These are phyloP conservation scores for Drosera spatulata DNA, from an alignment of 179 eudicot genomes.

Conservation along the genomic window DNA sequence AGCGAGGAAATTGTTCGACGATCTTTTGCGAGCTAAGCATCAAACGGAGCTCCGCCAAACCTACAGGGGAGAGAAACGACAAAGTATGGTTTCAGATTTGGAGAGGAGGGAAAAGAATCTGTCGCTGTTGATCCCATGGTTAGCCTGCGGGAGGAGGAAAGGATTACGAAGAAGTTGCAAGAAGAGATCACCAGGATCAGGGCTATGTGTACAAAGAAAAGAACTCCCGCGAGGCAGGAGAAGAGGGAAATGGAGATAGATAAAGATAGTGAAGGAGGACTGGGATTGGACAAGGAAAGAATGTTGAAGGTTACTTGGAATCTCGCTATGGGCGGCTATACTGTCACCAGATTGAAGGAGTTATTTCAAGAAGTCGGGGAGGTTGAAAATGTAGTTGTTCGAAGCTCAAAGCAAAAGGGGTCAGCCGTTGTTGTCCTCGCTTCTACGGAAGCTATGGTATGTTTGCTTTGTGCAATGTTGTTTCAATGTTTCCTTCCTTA, in stretches of 20 bases:
- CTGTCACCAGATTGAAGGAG: conserved; percentile 39
- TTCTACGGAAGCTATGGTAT: conserved; percentile 58
- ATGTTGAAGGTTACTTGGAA: conserved; percentile 85
- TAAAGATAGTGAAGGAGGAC: conserved; percentile 13
- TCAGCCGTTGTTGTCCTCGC: conserved; percentile 71
- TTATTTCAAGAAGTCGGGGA: conserved; percentile 52
- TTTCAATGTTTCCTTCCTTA: not conserved
- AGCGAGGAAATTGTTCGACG: conserved; percentile 60
- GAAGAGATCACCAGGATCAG: conserved; percentile 68
- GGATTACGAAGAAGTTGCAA: conserved; percentile 40
- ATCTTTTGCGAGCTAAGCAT: conserved; percentile 48
- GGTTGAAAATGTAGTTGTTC: conserved; percentile 81
- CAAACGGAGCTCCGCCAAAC: conserved; percentile 42
- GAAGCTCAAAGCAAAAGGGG: conserved; percentile 48
- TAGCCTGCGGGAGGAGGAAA: conserved; percentile 59
- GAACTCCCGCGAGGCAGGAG: conserved; percentile 8
- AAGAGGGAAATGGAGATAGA: conserved; percentile 10
- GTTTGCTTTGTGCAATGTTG: not conserved
- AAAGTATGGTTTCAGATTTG: conserved; percentile 79
- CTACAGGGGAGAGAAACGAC: conserved; percentile 52
- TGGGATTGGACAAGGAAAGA: conserved; percentile 41
- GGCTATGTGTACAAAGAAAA: conserved; percentile 40
- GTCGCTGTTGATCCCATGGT: conserved; percentile 29
- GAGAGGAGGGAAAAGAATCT: conserved; percentile 56
- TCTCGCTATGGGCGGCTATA: conserved; percentile 50